These are phyloP conservation scores for Moricandia moricandioides DNA, from an alignment of 345 rosid species.

Conservation along the genomic window DNA sequence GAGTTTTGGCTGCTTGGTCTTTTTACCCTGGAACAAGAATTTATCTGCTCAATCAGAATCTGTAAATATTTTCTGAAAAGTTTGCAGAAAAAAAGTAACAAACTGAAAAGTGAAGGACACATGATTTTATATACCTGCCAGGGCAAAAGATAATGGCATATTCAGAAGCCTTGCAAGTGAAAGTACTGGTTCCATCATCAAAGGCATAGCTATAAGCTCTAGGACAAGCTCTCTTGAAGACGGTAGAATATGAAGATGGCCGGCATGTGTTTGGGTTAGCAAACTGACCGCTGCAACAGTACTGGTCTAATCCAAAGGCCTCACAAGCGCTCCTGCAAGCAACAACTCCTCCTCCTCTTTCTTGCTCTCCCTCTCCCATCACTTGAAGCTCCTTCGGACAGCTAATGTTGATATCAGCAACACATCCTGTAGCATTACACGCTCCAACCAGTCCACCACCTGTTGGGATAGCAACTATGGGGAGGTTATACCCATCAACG, in stretches of 20 bases:
- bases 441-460: constrained; percentile 53
- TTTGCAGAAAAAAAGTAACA: not conserved
- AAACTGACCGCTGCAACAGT: constrained; percentile 88
- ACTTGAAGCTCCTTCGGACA: constrained; percentile 96
- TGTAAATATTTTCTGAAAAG: too few species aligned
- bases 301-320: constrained; percentile 81
- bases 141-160: constrained; percentile 81
- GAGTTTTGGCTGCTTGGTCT: not conserved
- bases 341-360: constrained; percentile 54
- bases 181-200: constrained; percentile 76
- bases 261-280: constrained; percentile 76
- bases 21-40: not conserved
- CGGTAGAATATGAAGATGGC: constrained; percentile 68
- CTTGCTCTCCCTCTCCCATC: constrained; percentile 43
- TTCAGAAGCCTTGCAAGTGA: constrained; percentile 82
- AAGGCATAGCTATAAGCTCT: constrained; percentile 84
- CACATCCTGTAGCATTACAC: constrained; percentile 82
- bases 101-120: not conserved
- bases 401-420: constrained; percentile 52
- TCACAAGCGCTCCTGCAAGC: constrained; percentile 87
- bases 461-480: constrained; percentile 63
- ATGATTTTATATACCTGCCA: constrained; percentile 33
- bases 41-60: not conserved
- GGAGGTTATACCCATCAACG: constrained; percentile 86
- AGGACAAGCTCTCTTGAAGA: constrained; percentile 87